Conservation (phyloP, 1,139 yeast species). For the Spathaspora sp. region DNA sequence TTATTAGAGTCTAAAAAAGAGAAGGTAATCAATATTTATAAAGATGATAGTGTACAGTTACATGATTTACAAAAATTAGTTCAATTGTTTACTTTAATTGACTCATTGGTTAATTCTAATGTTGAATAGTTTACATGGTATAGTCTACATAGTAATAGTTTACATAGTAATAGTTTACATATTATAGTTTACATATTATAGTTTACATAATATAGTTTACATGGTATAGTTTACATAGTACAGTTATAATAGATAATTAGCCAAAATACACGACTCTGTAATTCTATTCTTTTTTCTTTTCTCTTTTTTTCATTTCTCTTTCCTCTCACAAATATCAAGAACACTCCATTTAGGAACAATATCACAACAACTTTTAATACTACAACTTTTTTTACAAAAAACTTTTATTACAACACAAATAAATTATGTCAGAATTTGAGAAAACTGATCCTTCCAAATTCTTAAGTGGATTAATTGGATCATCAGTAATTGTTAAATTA, state of each 20-base stretch:
- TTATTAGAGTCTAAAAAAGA: conserved; percentile 29
- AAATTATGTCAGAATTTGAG: conserved; percentile 11
- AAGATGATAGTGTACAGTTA: conserved; percentile 21
- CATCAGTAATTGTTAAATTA: conserved; percentile 77
- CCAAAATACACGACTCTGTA: conserved; percentile 3
- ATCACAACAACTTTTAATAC: no score
- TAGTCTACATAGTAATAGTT: no score
- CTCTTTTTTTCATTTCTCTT: background rate
- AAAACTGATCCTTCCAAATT: conserved; percentile 72
- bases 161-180: no score
- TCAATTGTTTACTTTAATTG: conserved; percentile 54
- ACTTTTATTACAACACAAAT: no score
- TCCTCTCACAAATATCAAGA: background rate
- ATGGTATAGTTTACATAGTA: no score
- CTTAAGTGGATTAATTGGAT: conserved; percentile 75
- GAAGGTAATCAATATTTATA: conserved; percentile 16
- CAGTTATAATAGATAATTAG: background rate
- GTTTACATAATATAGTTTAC: no score
- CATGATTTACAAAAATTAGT: conserved; percentile 50
- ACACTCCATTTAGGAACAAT: background rate
- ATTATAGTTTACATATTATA: no score
- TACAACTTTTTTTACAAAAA: no score
- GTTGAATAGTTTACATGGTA: conserved; percentile 1
- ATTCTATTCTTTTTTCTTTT: conserved; percentile 2
- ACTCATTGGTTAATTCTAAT: conserved; percentile 44